These are phyloP conservation scores for Corynascus novoguineensis DNA, from an alignment of 495 filamentous ascomycete genomes.

Conservation along the genomic window DNA sequence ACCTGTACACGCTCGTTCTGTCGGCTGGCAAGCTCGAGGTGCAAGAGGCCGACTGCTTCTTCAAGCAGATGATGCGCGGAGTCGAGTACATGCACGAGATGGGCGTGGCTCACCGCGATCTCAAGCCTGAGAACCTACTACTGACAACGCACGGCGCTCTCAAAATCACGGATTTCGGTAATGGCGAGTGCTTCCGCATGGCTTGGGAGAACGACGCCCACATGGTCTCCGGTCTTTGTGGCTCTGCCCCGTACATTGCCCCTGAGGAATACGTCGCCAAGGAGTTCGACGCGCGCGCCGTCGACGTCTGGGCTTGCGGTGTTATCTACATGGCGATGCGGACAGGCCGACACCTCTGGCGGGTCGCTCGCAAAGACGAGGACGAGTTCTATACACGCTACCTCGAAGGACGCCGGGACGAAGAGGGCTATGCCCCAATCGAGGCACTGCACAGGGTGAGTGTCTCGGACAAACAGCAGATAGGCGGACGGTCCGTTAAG, in stretches of 20 bases:
- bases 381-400: slow-evolving; percentile 97
- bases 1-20: slow-evolving; percentile 92
- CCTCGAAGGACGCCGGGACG: slow-evolving; percentile 82
- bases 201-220: slow-evolving; percentile 98
- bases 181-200: slow-evolving; percentile 99
- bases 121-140: slow-evolving; percentile 96
- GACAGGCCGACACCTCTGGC: slow-evolving; percentile 92
- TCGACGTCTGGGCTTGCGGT: slow-evolving; percentile 96
- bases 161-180: slow-evolving; percentile 99
- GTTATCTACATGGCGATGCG: slow-evolving; percentile 99
- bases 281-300: slow-evolving; percentile 94
- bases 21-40: slow-evolving; percentile 91
- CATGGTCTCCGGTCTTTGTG: slow-evolving; percentile 95
- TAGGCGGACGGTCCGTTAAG: neutral
- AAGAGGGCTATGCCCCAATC: slow-evolving; percentile 93
- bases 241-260: slow-evolving; percentile 94
- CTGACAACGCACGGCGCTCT: slow-evolving; percentile 89
- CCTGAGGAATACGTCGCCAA: slow-evolving; percentile 92
- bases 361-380: slow-evolving; percentile 89
- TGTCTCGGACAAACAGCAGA: slow-evolving; percentile 18
- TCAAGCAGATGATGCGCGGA: slow-evolving; percentile 98
- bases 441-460: slow-evolving; percentile 93
- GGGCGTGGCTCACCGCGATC: slow-evolving; percentile 94
- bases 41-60: slow-evolving; percentile 92
- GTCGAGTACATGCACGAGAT: slow-evolving; percentile 99